Conservation (phyloP, 306 rosid genomes). For the Oxytropis ochrocephala region DNA sequence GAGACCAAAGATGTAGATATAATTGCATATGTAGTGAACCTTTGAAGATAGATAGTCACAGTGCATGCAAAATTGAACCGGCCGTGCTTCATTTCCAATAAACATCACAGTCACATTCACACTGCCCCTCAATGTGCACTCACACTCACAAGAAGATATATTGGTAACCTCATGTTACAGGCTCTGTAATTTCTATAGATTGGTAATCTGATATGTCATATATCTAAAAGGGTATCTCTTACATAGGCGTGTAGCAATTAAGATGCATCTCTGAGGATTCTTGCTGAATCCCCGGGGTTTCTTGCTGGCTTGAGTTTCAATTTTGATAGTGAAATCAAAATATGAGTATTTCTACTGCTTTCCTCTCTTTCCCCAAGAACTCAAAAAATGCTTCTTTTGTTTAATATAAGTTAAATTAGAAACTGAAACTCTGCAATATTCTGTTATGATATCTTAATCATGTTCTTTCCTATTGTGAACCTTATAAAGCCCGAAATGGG, state of each 20-base stretch:
- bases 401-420: not conserved
- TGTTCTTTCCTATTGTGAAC: not conserved
- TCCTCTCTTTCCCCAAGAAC: not conserved
- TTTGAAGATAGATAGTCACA: not conserved
- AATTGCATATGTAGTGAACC: not conserved
- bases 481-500: not conserved
- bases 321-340: not conserved
- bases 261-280: not conserved
- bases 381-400: not conserved
- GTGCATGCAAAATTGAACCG: not conserved
- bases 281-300: not conserved
- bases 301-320: not conserved
- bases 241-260: not conserved
- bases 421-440: not conserved
- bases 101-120: not conserved
- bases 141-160: not conserved
- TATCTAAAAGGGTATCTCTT: not conserved
- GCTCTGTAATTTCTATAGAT: not conserved
- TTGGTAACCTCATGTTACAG: not conserved
- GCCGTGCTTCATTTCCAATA: not conserved
- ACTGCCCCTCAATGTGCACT: not conserved
- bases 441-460: not conserved
- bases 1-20: not conserved
- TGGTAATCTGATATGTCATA: not conserved
- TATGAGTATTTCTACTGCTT: not conserved